Evolutionary conservation across 1,284 basidiomycete genomes (phyloP), one percentile per base, ranked within the genome.

Genomic region (Cutaneotrichosporon cyanovorans): DNA sequence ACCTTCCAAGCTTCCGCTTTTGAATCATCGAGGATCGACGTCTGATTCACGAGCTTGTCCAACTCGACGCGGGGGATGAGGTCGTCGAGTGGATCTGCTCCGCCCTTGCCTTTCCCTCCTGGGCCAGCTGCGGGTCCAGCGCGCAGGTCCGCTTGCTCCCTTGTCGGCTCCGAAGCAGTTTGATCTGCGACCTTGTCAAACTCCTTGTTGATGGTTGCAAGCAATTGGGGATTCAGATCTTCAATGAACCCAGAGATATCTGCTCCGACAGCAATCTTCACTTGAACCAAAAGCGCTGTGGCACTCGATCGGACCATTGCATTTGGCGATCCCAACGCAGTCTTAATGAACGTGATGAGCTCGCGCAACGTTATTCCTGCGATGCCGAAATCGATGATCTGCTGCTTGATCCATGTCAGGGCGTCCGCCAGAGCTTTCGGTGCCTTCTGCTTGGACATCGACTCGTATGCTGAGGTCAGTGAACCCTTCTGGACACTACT

Each of bases 1-100:
- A 81, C 83, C 74, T 98, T 98, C 95, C 95, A 99, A 0, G 88
- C 83, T 59, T 97, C 95, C 57, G 82, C 89, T 72, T 87, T 87
- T 10, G 83, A 78, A 60, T 90, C 87, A 1, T 81, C 75, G 22
- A 92, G 72, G 39, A 97, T 84, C 2, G 81, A 81, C 0, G 88
- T 87, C n/a, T 84, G 82, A 51, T 85, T 84, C 32, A 98, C 75
- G 20, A 99, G 72, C 48, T 81, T 78, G 59, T 98, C 93, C 39
- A 98, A 76, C 59, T 98, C 93, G 23, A 96, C 87, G 22, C 95
- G 82, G 16, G 95, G 95, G 63, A 96, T 91, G 20, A 98, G 77
- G 46, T 96, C 90, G 62, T 97, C 95, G 55, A 95, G 64, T 8
- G 90, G 80, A 69, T 93, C 88, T 16, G 67, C 73, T 16, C 64